A percentile compares a stretch with the other conserved stretches of the same genome.
These are phyloP conservation scores for Sequoiadendron giganteum DNA, from an alignment of 75 land plant species.

Conservation along the genomic window DNA sequence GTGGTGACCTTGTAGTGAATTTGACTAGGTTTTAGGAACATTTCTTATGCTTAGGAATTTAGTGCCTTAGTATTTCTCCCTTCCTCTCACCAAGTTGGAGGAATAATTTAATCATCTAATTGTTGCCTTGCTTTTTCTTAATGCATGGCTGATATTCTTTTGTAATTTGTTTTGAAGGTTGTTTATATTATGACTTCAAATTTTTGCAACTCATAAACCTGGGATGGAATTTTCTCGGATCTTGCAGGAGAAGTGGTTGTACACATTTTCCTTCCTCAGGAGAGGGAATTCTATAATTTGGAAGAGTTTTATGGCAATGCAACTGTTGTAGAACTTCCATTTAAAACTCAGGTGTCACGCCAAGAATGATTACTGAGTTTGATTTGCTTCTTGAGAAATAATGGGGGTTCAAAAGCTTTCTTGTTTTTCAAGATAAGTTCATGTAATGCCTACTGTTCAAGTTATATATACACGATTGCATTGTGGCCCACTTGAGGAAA, in stretches of 20 bases:
- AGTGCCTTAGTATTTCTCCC: background rate
- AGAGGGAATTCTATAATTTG: constrained; percentile 86
- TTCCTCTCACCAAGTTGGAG: background rate
- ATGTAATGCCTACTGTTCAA: background rate
- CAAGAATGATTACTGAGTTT: background rate
- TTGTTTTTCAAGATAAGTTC: background rate
- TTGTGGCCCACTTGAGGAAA: background rate
- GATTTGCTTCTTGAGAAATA: too few relatives aligned
- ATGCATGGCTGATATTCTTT: background rate
- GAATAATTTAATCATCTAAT: background rate
- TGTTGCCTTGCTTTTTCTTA: background rate
- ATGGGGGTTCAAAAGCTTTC: background rate
- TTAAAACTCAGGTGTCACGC: constrained; percentile 47
- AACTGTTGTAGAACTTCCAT: constrained; percentile 73
- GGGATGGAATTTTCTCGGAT: background rate
- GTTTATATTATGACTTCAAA: background rate
- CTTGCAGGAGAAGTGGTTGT: constrained; percentile 95
- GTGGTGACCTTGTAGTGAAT: background rate
- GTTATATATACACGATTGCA: background rate
- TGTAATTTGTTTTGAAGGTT: background rate
- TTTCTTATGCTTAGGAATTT: background rate
- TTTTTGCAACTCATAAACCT: background rate
- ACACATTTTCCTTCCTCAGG: constrained; percentile 88
- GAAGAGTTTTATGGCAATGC: constrained; percentile 99
- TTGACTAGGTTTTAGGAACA: background rate